Evolutionary conservation across 2,329 filamentous ascomycete genomes (phyloP).

Genomic region (Penicillium sp.): DNA sequence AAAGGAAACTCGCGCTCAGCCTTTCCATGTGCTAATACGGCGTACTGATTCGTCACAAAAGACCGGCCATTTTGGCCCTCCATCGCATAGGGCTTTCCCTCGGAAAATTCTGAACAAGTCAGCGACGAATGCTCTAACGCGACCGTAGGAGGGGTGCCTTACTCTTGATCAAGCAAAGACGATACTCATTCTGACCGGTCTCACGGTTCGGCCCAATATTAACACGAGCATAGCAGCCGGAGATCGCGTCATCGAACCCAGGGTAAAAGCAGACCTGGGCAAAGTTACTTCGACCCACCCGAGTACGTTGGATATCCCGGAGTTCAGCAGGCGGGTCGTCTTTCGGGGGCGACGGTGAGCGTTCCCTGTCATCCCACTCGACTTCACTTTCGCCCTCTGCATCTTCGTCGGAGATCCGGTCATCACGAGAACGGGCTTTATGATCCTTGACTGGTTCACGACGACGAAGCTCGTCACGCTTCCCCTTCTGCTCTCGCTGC

Average conservation of each 20-base stretch:
- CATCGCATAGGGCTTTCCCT: constrained; percentile 75
- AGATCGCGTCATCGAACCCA: constrained; percentile 71
- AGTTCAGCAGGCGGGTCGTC: constrained; percentile 63
- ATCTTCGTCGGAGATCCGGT: constrained; percentile 54
- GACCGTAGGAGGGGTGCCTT: constrained; percentile 17
- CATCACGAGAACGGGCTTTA: too few relatives aligned
- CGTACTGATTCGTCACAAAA: constrained; percentile 79
- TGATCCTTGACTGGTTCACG: constrained; percentile 37
- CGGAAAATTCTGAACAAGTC: constrained; percentile 55
- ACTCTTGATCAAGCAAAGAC: constrained; percentile 83
- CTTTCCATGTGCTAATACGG: constrained; percentile 71
- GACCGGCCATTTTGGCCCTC: constrained; percentile 62
- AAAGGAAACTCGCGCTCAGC: constrained; percentile 79
- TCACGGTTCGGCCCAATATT: constrained; percentile 68
- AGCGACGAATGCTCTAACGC: too few relatives aligned
- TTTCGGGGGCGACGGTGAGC: constrained; percentile 46
- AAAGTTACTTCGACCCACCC: constrained; percentile 77
- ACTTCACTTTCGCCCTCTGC: constrained; percentile 68
- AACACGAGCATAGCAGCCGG: constrained; percentile 75
- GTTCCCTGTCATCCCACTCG: constrained; percentile 60
- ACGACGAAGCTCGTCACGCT: constrained; percentile 41
- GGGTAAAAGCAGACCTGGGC: constrained; percentile 88
- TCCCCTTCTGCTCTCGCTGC: constrained; percentile 52
- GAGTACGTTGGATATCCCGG: constrained; percentile 72
- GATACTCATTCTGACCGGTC: constrained; percentile 68